Percentiles rank a stretch among this genome's conserved stretches.
Conservation (phyloP, 1,139 yeast genomes). For the Protomyces macrosporus region DNA sequence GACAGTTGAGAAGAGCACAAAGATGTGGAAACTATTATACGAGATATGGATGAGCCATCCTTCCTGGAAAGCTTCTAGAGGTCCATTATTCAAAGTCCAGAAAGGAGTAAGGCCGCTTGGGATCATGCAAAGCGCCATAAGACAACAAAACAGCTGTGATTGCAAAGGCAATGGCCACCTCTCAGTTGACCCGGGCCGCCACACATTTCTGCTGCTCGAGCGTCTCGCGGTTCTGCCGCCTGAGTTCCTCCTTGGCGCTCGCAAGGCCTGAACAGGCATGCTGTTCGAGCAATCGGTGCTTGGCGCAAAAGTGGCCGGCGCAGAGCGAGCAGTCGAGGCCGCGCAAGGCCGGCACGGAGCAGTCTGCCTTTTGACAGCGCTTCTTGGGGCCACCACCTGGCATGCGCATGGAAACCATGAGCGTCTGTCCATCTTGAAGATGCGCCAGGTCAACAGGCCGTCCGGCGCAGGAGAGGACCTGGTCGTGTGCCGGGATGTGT, state of each 20-base stretch:
- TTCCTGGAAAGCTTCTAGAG: no score
- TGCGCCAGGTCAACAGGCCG: constrained; percentile 4
- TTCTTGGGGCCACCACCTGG: constrained; percentile 29
- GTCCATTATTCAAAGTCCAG: no score
- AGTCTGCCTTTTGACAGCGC: constrained; percentile 47
- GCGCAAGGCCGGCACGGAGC: constrained; percentile 66
- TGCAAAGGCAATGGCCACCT: neutral
- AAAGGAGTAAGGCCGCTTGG: no score
- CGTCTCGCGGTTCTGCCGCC: constrained; percentile 49
- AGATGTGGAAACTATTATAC: no score
- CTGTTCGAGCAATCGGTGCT: constrained; percentile 79
- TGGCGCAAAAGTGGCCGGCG: constrained; percentile 79
- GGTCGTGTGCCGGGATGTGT: constrained; percentile 6
- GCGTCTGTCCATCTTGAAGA: constrained; percentile 3
- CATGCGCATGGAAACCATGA: constrained; percentile 4
- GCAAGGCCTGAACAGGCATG: constrained; percentile 76
- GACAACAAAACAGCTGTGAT: neutral
- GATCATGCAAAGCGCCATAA: no score
- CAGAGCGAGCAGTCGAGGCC: constrained; percentile 87
- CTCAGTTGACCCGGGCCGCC: constrained; percentile 41
- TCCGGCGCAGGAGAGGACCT: constrained; percentile 6
- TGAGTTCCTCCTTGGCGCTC: constrained; percentile 74
- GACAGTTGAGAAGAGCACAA: no score
- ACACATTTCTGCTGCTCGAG: constrained; percentile 46
- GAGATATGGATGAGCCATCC: no score